These are phyloP conservation scores for Colletotrichum cereale DNA, from an alignment of 2,329 filamentous ascomycete species.

Conservation along the genomic window DNA sequence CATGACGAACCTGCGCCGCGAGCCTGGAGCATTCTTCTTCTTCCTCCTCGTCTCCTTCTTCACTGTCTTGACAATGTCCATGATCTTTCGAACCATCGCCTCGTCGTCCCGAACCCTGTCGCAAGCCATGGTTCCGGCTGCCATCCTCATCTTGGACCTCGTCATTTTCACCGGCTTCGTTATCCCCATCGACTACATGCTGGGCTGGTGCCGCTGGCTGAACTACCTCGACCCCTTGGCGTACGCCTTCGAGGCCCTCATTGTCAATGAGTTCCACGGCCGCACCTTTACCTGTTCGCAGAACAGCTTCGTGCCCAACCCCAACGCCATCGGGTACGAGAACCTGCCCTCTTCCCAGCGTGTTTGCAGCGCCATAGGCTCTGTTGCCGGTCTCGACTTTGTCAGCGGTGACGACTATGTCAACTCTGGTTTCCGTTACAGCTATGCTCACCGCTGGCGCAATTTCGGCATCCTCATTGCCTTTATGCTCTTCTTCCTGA, in stretches of 20 bases:
- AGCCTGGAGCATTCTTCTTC: constrained; percentile 85
- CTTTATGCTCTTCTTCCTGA: constrained; percentile 73
- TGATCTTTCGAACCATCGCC: constrained; percentile 87
- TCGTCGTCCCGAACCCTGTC: constrained; percentile 78
- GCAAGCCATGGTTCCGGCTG: constrained; percentile 72
- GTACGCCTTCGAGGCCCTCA: constrained; percentile 84
- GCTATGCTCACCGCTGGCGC: constrained; percentile 72
- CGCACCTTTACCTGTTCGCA: constrained; percentile 67
- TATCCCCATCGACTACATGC: constrained; percentile 76
- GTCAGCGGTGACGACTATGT: constrained; percentile 73
- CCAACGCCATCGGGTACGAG: constrained; percentile 51
- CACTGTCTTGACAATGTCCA: constrained; percentile 83
- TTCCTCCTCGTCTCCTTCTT: constrained; percentile 83
- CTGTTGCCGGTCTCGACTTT: constrained; percentile 61
- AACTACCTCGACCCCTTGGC: constrained; percentile 84
- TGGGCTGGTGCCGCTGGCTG: constrained; percentile 85
- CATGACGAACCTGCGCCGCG: constrained; percentile 83
- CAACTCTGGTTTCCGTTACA: constrained; percentile 67
- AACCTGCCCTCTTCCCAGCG: constrained; percentile 53
- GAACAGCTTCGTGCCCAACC: constrained; percentile 58
- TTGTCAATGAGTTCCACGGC: constrained; percentile 84
- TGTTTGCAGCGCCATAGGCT: constrained; percentile 72
- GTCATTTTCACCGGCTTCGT: constrained; percentile 80
- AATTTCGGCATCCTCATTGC: constrained; percentile 78
- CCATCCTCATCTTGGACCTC: constrained; percentile 73